A percentile compares a stretch with the other conserved stretches of the same genome.
Conservation (phyloP, 768 basidiomycete genomes). For the Chalciporus chontae region DNA sequence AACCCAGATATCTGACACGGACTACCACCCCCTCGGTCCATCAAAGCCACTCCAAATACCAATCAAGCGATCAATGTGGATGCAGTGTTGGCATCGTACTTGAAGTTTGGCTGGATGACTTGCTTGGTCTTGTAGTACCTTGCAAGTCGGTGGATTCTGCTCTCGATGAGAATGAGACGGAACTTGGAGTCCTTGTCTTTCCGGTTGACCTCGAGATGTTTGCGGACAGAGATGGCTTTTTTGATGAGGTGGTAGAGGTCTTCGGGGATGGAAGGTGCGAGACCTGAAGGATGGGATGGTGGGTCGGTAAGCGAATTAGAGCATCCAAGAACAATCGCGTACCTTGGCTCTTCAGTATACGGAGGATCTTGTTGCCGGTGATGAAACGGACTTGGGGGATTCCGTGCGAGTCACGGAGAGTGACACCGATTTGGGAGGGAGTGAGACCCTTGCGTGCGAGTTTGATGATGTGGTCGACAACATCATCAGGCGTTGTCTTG, state of each 20-base stretch:
- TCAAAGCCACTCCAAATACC: background rate
- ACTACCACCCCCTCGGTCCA: slow-evolving; percentile 2
- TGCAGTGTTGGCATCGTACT: slow-evolving; percentile 95
- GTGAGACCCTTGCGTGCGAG: slow-evolving; percentile 97
- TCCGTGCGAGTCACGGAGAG: slow-evolving; percentile 96
- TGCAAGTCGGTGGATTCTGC: slow-evolving; percentile 95
- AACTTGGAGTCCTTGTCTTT: slow-evolving; percentile 98
- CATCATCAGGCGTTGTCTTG: slow-evolving; percentile 93
- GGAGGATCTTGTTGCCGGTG: slow-evolving; percentile 98
- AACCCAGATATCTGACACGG: background rate
- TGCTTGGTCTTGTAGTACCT: slow-evolving; percentile 99
- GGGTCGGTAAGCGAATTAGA: slow-evolving; percentile 6
- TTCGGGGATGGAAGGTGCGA: slow-evolving; percentile 97
- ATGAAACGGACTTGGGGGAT: slow-evolving; percentile 98
- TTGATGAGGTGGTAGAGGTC: slow-evolving; percentile 99
- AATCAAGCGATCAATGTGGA: slow-evolving; percentile 82
- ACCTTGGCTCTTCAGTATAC: slow-evolving; percentile 95
- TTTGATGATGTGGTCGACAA: slow-evolving; percentile 94
- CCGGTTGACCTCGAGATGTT: slow-evolving; percentile 96
- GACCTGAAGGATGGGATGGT: slow-evolving; percentile 51
- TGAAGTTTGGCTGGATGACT: slow-evolving; percentile 97
- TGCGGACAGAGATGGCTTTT: slow-evolving; percentile 99
- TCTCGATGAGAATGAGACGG: slow-evolving; percentile 98
- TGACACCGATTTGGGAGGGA: slow-evolving; percentile 97
- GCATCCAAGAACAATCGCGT: slow-evolving; percentile 29